These are phyloP conservation scores for Endoconidiophora laricicola DNA, from an alignment of 2,329 filamentous ascomycete genomes.

Conservation along the genomic window DNA sequence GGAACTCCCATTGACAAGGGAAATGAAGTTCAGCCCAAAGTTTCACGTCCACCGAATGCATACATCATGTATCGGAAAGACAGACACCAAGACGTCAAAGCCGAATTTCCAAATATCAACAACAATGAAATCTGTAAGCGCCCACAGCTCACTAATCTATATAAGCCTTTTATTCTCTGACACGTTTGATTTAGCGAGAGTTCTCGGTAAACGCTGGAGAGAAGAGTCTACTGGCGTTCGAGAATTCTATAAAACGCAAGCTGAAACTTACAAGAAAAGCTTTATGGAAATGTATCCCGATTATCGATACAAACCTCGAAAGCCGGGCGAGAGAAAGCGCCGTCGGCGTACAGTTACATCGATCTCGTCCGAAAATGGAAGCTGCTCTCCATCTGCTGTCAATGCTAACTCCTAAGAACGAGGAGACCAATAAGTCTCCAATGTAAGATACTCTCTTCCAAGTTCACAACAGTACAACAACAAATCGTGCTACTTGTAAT, in stretches of 20 bases:
- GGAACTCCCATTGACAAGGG: neutral
- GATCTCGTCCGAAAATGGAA: too few relatives aligned
- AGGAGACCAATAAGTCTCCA: neutral
- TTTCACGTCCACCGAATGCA: constrained; percentile 8
- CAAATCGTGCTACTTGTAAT: too few relatives aligned
- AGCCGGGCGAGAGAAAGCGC: constrained; percentile 4
- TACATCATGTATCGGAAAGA: constrained; percentile 10
- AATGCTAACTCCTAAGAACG: too few relatives aligned
- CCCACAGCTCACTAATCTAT: neutral
- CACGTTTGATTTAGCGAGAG: neutral
- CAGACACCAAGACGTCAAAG: constrained; percentile 1
- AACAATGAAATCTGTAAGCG: constrained; percentile 11
- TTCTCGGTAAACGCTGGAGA: constrained; percentile 2
- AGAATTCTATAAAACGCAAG: neutral
- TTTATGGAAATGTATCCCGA: constrained; percentile 6
- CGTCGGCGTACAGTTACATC: neutral
- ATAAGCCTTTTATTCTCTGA: neutral
- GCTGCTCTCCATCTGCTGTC: too few relatives aligned
- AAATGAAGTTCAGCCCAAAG: neutral
- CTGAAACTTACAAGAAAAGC: neutral
- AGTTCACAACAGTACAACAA: too few relatives aligned
- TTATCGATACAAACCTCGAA: constrained; percentile 7
- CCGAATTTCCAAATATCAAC: neutral
- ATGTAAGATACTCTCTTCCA: neutral
- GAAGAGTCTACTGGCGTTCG: neutral